phyloP scores from a whole-genome alignment of 2,329 filamentous ascomycete genomes.

The Alternaria rosae region DNA sequence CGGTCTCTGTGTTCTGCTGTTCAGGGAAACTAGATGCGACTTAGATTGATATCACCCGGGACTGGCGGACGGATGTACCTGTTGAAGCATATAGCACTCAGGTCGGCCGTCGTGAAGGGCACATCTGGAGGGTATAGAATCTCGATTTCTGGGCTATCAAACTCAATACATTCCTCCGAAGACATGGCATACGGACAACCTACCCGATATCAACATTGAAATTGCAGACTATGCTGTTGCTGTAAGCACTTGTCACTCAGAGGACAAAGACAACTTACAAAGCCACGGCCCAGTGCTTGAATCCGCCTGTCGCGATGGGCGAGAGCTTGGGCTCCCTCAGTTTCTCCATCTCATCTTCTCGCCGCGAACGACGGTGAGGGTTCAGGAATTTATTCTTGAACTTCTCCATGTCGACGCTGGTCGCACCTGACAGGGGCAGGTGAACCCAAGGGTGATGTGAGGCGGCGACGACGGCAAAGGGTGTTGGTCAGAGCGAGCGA shows the following conservation, averaged over 20 bases:
- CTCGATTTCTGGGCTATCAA: conserved; percentile 51
- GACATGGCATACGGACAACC: conserved; percentile 15
- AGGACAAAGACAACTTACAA: conserved; percentile 40
- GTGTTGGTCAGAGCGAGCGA: conserved; percentile 17
- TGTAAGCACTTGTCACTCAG: conserved; percentile 18
- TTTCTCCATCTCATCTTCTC: conserved; percentile 33
- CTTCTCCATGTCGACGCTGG: conserved; percentile 41
- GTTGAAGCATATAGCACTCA: conserved; percentile 55
- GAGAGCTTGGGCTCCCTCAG: conserved; percentile 15
- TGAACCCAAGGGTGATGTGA: conserved; percentile 16
- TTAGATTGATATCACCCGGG: conserved; percentile 14
- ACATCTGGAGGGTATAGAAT: conserved; percentile 52
- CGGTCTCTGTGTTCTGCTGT: conserved; percentile 52
- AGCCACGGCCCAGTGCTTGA: conserved; percentile 51
- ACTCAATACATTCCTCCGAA: conserved; percentile 11
- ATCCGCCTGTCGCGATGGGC: conserved; percentile 28
- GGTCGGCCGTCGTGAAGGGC: conserved; percentile 47
- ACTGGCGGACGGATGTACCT: conserved; percentile 30
- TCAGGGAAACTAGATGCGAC: conserved; percentile 48
- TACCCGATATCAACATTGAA: conserved; percentile 55
- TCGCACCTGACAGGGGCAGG: conserved; percentile 36
- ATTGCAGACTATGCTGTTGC: conserved; percentile 50
- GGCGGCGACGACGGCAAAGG: conserved; percentile 10
- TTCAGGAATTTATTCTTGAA: conserved; percentile 43
- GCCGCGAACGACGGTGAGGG: conserved; percentile 32